Conservation (phyloP, 495 filamentous ascomycete species). For the Monascus purpureus region DNA sequence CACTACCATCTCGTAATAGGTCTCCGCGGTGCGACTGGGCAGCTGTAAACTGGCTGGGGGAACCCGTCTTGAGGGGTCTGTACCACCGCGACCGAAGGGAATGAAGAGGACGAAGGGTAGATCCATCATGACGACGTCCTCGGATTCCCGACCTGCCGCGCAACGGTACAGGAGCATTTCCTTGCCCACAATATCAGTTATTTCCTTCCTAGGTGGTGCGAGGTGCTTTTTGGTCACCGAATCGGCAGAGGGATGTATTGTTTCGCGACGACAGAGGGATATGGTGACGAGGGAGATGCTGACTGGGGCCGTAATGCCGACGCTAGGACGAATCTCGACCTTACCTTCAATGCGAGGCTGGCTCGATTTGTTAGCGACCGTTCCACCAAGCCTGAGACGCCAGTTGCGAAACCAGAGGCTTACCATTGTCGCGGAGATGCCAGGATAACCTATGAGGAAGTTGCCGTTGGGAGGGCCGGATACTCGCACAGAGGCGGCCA, state of each 20-base stretch:
- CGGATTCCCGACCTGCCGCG: slow-evolving; percentile 64
- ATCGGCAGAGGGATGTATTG: slow-evolving; percentile 91
- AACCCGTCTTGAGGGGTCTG: slow-evolving; percentile 75
- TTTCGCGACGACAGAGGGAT: slow-evolving; percentile 82
- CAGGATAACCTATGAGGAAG: slow-evolving; percentile 91
- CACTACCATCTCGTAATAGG: slow-evolving; percentile 91
- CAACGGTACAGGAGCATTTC: slow-evolving; percentile 89
- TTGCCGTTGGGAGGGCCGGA: slow-evolving; percentile 94
- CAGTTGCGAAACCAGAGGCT: too few relatives aligned
- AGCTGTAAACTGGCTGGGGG: slow-evolving; percentile 88
- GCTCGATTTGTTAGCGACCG: background rate
- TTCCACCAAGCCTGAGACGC: too few relatives aligned
- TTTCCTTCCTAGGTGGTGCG: slow-evolving; percentile 83
- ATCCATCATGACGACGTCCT: slow-evolving; percentile 92
- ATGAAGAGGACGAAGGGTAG: slow-evolving; percentile 95
- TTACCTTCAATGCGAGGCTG: slow-evolving; percentile 95
- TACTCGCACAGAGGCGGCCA: slow-evolving; percentile 91
- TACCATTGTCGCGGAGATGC: slow-evolving; percentile 95
- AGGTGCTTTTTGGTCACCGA: slow-evolving; percentile 85
- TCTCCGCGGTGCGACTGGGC: slow-evolving; percentile 83
- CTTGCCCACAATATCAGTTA: slow-evolving; percentile 83
- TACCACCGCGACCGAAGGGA: slow-evolving; percentile 78
- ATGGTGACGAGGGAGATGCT: slow-evolving; percentile 88
- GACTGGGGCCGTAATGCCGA: slow-evolving; percentile 76
- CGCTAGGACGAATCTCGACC: slow-evolving; percentile 83